Evolutionary conservation across 768 basidiomycete genomes (phyloP).

Genomic region (Dacryopinax primogenitus): DNA sequence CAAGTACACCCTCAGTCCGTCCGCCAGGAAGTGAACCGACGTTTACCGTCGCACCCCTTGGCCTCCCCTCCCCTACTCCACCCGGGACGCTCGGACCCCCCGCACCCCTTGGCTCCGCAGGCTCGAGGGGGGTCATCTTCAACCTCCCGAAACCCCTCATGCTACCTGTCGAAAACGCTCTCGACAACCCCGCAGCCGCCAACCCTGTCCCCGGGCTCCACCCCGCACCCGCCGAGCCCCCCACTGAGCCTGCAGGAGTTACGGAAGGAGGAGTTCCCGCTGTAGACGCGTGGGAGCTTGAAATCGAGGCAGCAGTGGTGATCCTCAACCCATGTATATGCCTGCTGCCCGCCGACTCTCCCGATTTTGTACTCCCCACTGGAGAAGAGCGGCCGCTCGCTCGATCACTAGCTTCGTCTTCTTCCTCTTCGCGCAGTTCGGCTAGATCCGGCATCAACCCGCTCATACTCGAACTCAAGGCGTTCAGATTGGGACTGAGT

Average conservation of each 20-base stretch:
- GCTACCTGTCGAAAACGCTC: neutral
- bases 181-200: neutral
- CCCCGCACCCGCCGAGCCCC: neutral
- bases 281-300: neutral
- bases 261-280: neutral
- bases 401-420: constrained; percentile 3
- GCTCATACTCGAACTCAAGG: neutral
- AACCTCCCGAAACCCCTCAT: neutral
- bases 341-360: neutral
- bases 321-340: neutral
- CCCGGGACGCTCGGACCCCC: neutral
- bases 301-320: neutral
- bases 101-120: neutral
- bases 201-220: neutral
- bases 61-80: neutral
- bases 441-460: constrained; percentile 6
- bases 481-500: neutral
- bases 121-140: constrained; percentile 1
- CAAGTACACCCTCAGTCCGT: neutral
- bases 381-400: neutral
- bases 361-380: neutral
- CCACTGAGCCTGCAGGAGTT: neutral
- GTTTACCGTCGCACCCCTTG: neutral
- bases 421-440: constrained; percentile 14
- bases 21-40: neutral